Base-by-base conservation (phyloP, 495 filamentous ascomycete genomes). In the Sordaria brevicollis region DNA sequence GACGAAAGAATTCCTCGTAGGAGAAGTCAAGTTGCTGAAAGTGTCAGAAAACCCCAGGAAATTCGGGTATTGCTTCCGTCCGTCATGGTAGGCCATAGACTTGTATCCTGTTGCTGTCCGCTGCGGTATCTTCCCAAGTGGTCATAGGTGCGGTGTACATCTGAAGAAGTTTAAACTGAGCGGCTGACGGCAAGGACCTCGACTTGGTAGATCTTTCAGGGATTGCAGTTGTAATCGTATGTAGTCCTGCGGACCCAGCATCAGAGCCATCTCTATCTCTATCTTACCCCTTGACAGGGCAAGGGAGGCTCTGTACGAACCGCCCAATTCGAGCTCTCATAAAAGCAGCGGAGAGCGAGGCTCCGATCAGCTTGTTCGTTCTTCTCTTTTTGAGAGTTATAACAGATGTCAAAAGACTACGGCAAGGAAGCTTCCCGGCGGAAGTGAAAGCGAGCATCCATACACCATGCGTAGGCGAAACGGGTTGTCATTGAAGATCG, bases 11-110 rank as follows among this genome's bases (percentile, higher is more conserved):
- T 67, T 39, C 67, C 41, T 65, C 68, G 69, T 65, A 29, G 43
- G 54, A 71, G 67, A 75, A 70, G 73, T n/a, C n/a, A 71, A 73
- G 68, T 74, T 65, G 73, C 62, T 67, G 68, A 39, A 17, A 66
- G 68, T 66, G 69, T 41, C 70, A 74, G 66, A 71, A 69, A 29
- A 65, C 65, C 66, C 49, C 65, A 67, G 37, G 66, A 65, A 57
- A 37, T 68, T 29, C 66, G 34, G 33, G 19, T 31, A 2, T 29
- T 35, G 36, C 38, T 68, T 68, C 31, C 67, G 15, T 17, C 0
- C 65, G 25, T 8, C 65, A 10, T 66, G 65, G 29, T 31, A 4
- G 25, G 25, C 17, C 19, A 49, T 49, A 19, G 25, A 19, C 19
- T n/a, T 25, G 33, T 25, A 39, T 37, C 33, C 5, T 65, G n/a